Percentiles rank a stretch among this genome's conserved stretches.
Conservation (phyloP, 352 stramenopile genomes). For the Phytophthora rubi region DNA sequence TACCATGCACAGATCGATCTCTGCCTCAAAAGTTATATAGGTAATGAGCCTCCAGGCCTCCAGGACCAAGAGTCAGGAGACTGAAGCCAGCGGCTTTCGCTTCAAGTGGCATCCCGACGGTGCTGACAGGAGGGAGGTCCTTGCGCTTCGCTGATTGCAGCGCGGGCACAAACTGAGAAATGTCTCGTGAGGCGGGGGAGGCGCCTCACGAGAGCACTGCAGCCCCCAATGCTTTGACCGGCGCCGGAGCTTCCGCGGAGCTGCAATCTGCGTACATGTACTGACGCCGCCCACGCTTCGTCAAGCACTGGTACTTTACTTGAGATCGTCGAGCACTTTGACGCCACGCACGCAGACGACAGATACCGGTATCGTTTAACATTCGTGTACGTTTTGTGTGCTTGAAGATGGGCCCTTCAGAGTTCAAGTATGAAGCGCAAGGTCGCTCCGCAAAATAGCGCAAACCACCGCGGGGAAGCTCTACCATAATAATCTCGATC, state of each 20-base stretch:
- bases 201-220: background rate
- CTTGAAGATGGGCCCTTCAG: constrained; percentile 19
- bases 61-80: background rate
- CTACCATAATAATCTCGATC: background rate
- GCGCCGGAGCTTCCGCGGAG: background rate
- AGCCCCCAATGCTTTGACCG: background rate
- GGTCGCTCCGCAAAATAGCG: constrained; percentile 17
- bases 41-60: background rate
- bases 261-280: background rate
- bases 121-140: constrained; percentile 2
- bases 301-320: background rate
- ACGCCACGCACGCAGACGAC: background rate
- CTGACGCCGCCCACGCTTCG: background rate
- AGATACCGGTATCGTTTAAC: constrained; percentile 25
- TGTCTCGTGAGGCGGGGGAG: background rate
- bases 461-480: constrained; percentile 18
- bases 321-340: background rate
- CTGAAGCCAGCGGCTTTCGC: background rate
- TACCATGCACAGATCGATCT: background rate
- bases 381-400: constrained; percentile 20
- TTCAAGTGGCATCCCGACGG: constrained; percentile 1
- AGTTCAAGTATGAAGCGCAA: constrained; percentile 20
- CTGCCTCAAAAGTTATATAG: background rate
- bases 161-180: constrained; percentile 1
- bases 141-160: constrained; percentile 1